Evolutionary conservation across 2,329 filamentous ascomycete species (phyloP).

Genomic region (Nigrograna mackinnonii): DNA sequence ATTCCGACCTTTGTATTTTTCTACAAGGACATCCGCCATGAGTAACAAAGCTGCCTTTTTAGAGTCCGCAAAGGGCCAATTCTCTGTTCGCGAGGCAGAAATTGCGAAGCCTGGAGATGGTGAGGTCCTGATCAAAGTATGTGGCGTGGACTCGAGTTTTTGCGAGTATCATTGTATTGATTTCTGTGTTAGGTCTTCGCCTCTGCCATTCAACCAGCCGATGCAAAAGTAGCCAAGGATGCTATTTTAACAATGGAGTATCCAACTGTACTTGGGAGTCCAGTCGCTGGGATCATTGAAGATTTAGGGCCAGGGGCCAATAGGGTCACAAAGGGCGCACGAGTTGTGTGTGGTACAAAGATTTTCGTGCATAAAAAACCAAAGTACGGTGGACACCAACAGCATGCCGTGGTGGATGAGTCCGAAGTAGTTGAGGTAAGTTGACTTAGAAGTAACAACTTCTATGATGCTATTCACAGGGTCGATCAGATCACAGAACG

Average conservation of each 20-base stretch:
- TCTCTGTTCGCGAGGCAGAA: constrained; percentile 18
- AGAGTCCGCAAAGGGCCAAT: constrained; percentile 13
- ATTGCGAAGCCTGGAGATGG: constrained; percentile 15
- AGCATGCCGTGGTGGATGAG: constrained; percentile 19
- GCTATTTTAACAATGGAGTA: constrained; percentile 24
- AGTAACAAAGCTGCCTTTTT: constrained; percentile 21
- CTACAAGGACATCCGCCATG: constrained; percentile 10
- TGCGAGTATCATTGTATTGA: background rate
- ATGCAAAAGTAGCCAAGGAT: constrained; percentile 25
- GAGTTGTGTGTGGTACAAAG: constrained; percentile 28
- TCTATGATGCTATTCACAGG: no score
- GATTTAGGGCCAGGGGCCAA: constrained; percentile 32
- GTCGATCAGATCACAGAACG: no score
- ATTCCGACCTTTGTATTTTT: no score
- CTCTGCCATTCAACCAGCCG: constrained; percentile 29
- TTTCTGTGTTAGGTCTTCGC: constrained; percentile 14
- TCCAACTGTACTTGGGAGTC: constrained; percentile 28
- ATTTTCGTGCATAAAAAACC: constrained; percentile 19
- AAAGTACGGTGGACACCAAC: constrained; percentile 22
- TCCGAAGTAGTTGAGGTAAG: constrained; percentile 17
- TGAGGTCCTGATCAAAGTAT: constrained; percentile 21
- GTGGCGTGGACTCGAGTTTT: no score
- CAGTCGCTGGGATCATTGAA: constrained; percentile 33
- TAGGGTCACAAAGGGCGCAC: constrained; percentile 36
- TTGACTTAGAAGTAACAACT: no score